Evolutionary conservation across 768 basidiomycete genomes (phyloP).

Genomic region (Chalciporus piperatus): DNA sequence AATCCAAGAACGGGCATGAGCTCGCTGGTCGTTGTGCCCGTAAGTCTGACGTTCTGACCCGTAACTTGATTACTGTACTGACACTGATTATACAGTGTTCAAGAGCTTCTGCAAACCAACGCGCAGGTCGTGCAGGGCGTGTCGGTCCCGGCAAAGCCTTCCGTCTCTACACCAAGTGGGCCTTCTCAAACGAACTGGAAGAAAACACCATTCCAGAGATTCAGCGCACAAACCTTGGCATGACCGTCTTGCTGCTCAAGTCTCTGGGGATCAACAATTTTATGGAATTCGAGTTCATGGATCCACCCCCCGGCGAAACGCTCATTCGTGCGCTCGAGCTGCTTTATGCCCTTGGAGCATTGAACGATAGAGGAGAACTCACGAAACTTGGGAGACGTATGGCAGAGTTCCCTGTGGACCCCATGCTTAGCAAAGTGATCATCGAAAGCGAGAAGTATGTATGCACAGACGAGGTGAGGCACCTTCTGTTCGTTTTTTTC

Average conservation of each 20-base stretch:
- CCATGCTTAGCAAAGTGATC: conserved; percentile 95
- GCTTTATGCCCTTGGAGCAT: conserved; percentile 90
- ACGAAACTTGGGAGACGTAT: conserved; percentile 96
- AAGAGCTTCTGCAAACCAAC: conserved; percentile 93
- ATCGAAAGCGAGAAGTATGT: conserved; percentile 92
- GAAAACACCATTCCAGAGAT: conserved; percentile 98
- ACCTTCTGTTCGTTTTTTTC: neutral
- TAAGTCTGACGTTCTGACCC: conserved; percentile 39
- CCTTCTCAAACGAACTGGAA: conserved; percentile 92
- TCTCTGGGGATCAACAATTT: conserved; percentile 98
- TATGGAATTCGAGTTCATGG: conserved; percentile 97
- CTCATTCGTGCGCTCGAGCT: conserved; percentile 93
- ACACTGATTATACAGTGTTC: conserved; percentile 62
- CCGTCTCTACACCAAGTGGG: conserved; percentile 99
- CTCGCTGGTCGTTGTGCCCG: conserved; percentile 91
- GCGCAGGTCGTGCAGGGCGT: conserved; percentile 95
- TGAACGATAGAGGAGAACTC: conserved; percentile 94
- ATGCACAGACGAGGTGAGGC: conserved; percentile 92
- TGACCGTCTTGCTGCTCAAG: conserved; percentile 93
- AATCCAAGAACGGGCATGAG: conserved; percentile 99
- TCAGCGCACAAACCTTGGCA: conserved; percentile 95
- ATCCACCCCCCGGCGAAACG: conserved; percentile 96
- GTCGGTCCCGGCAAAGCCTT: conserved; percentile 98
- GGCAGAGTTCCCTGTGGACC: conserved; percentile 99
- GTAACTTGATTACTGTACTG: neutral